These are phyloP conservation scores for Moringa oleifera DNA, from an alignment of 345 rosid species.

Conservation along the genomic window DNA sequence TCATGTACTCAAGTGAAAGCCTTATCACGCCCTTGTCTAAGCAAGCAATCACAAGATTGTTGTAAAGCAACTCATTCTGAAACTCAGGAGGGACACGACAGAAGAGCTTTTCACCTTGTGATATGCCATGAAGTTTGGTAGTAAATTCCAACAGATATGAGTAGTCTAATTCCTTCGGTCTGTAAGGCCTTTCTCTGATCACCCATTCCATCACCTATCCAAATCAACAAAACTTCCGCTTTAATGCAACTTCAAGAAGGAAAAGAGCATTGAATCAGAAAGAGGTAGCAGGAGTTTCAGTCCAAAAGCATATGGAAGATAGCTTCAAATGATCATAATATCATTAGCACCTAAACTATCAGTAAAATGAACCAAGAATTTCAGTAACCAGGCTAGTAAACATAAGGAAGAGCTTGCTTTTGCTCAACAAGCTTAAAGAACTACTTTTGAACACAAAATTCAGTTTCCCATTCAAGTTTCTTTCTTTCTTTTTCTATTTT, in stretches of 20 bases:
- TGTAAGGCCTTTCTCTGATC: constrained; percentile 83
- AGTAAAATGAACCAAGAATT: neutral
- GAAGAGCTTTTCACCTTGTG: constrained; percentile 73
- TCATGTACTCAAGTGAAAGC: constrained; percentile 81
- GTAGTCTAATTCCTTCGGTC: constrained; percentile 76
- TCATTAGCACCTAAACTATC: neutral
- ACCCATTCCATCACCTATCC: constrained; percentile 93
- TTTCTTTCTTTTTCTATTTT: neutral
- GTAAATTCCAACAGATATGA: constrained; percentile 84
- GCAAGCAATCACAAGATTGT: constrained; percentile 82
- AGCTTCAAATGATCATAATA: constrained; percentile 11
- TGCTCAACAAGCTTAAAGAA: neutral
- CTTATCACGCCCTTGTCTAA: constrained; percentile 66
- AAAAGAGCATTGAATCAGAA: neutral
- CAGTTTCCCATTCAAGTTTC: neutral
- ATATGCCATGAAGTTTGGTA: constrained; percentile 62
- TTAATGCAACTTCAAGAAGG: neutral
- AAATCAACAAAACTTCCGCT: constrained; percentile 10
- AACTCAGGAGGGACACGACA: constrained; percentile 63
- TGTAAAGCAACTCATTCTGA: constrained; percentile 81
- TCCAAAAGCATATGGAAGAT: constrained; percentile 13
- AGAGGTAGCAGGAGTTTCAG: neutral
- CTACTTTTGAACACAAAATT: neutral
- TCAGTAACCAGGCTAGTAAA: neutral
- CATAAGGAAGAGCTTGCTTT: neutral